Base-by-base conservation (phyloP, 2,329 filamentous ascomycete genomes). In the Blastomyces emzantsi region DNA sequence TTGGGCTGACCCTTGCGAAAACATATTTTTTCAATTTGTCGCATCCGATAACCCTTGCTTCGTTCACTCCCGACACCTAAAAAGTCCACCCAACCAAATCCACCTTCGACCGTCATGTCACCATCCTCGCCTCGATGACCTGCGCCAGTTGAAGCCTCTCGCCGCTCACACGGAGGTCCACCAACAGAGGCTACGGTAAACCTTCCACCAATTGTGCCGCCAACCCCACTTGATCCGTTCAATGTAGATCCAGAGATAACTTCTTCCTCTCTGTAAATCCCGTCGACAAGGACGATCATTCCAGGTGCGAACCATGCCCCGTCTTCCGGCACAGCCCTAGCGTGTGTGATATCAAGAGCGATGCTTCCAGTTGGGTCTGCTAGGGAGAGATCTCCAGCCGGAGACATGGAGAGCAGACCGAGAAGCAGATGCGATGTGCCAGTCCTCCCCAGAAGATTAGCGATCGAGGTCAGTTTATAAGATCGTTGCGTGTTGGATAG, bases 71-170 rank as follows among this genome's bases (percentile, higher is more conserved):
- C 93, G 0, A 94, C 85, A 6, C 93, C 94, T 1, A 97, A 81
- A 72, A 97, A 99, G 74, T 97, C 94, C 62, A 96, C 92, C 92
- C 94, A 99, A 54, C 94, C 94, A 72, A 97, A 97, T 0, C 90
- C 90, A 64, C 90, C 90, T 22, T 64, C 62, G 3, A 62, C 51
- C n/a, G 59, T 17, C 47, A 58, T 43, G 33, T 45, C 36, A 64
- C 71, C 67, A 54, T 64, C 69, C 22, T 66, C 72, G 39, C 73
- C 70, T 17, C 70, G 81, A 19, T 81, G 83, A 63, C 81, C 84
- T 60, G 89, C 85, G 11, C 92, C 92, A 3, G 97, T 80, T 0
- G 92, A 94, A 15, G 85, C 83, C 60, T 87, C 86, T 49, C 94
- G 85, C 71, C 89, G 87, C 77, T 99, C 94, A 68, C 90, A 93